phyloP scores from a whole-genome alignment of 2,329 filamentous ascomycete genomes.

The Xylariomycetidae sp. region DNA sequence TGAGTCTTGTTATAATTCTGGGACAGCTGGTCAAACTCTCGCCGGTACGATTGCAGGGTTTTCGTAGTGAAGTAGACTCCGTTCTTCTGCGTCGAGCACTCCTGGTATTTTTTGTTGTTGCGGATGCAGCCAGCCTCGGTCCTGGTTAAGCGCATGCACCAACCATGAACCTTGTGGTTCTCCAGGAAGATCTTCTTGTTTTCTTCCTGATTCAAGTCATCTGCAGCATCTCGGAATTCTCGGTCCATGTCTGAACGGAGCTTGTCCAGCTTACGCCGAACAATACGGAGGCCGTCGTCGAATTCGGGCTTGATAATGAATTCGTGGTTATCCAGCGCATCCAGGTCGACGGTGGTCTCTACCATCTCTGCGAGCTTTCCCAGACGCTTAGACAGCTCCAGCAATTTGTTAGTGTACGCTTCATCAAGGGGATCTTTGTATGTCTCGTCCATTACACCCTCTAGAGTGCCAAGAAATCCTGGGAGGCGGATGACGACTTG shows the following conservation, averaged over 20 bases:
- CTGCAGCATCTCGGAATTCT: constrained; percentile 72
- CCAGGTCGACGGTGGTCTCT: constrained; percentile 93
- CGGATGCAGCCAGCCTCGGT: constrained; percentile 90
- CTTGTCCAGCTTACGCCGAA: constrained; percentile 85
- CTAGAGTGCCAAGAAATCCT: constrained; percentile 82
- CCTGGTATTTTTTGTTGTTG: constrained; percentile 83
- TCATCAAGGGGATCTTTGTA: constrained; percentile 84
- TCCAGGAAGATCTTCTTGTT: constrained; percentile 99
- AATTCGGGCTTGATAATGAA: constrained; percentile 99
- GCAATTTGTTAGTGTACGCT: constrained; percentile 81
- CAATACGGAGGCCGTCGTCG: constrained; percentile 81
- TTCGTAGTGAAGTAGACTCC: constrained; percentile 96
- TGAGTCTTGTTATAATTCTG: constrained; percentile 95
- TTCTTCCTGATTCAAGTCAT: constrained; percentile 83
- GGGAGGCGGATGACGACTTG: constrained; percentile 91
- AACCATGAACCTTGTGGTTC: constrained; percentile 92
- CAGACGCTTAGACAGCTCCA: constrained; percentile 70
- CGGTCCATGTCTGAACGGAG: constrained; percentile 75
- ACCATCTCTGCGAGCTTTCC: constrained; percentile 95
- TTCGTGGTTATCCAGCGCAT: constrained; percentile 93
- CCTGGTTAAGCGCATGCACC: constrained; percentile 90
- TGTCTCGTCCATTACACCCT: constrained; percentile 90
- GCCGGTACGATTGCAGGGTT: constrained; percentile 70
- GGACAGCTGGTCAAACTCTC: constrained; percentile 90
- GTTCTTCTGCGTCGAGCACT: constrained; percentile 98